Evolutionary conservation across 2,329 filamentous ascomycete genomes (phyloP).

Genomic region (Pestalotiopsis sp.): DNA sequence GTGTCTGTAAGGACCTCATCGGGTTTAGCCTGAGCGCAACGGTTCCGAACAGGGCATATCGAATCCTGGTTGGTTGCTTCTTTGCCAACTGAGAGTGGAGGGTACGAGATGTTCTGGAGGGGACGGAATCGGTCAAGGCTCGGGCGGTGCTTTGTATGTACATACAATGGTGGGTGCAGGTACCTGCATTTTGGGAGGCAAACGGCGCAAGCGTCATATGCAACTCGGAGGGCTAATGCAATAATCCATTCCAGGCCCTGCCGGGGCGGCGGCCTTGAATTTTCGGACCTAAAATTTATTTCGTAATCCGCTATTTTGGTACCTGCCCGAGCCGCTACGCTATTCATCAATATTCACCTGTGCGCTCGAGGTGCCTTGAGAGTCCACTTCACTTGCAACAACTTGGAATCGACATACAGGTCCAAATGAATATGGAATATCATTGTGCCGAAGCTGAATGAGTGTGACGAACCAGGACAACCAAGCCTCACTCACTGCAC

Average conservation of each 20-base stretch:
- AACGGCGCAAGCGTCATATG: neutral
- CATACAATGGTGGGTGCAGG: neutral
- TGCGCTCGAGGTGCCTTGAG: neutral
- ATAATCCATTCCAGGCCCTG: neutral
- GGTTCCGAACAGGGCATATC: neutral
- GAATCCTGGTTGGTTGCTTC: too few species aligned
- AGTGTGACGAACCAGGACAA: neutral
- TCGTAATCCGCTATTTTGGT: neutral
- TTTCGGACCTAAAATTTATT: neutral
- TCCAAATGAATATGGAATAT: neutral
- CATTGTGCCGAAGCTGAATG: neutral
- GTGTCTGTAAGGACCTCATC: neutral
- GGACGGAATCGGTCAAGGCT: neutral
- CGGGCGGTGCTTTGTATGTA: neutral
- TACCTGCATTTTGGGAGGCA: neutral
- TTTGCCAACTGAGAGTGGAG: too few species aligned
- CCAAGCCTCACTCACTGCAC: neutral
- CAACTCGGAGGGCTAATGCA: neutral
- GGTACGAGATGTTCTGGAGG: too few species aligned
- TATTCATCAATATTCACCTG: neutral
- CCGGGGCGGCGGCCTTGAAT: neutral
- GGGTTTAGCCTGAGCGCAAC: neutral
- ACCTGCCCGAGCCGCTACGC: neutral
- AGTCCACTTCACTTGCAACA: neutral
- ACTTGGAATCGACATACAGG: neutral